Conservation (phyloP, 2,329 filamentous ascomycete genomes). For the Curvularia lunata region DNA sequence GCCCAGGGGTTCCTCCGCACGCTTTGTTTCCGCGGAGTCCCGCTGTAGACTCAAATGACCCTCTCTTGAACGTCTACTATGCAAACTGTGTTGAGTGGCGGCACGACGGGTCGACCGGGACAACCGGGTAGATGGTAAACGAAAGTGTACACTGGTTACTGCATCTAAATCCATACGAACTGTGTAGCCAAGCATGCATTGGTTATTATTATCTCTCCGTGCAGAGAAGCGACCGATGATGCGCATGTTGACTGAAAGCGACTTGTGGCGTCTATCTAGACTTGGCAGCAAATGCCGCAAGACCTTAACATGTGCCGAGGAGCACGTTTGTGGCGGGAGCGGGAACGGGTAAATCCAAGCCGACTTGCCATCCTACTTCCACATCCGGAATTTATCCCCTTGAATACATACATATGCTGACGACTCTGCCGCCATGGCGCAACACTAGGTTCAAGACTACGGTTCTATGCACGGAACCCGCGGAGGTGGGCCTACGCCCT, state of each 20-base stretch:
- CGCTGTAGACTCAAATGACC: not conserved
- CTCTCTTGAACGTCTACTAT: not conserved
- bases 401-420: not conserved
- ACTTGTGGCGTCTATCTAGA: not conserved
- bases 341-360: conserved; percentile 8
- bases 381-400: not conserved
- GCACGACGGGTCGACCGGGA: not conserved
- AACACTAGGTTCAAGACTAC: not conserved
- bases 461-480: not conserved
- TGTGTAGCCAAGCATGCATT: not conserved
- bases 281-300: not conserved
- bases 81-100: too few species aligned
- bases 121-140: too few species aligned
- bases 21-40: not conserved
- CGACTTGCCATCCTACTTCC: not conserved
- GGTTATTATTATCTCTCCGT: not conserved
- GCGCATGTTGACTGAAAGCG: not conserved
- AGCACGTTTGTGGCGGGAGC: not conserved
- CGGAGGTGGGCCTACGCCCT: not conserved
- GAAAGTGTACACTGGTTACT: too few species aligned
- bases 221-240: not conserved
- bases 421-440: not conserved
- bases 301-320: not conserved
- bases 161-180: too few species aligned
- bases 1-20: not conserved